phyloP scores from a whole-genome alignment of 2,329 filamentous ascomycete genomes.

The Dissoconium aciculare region DNA sequence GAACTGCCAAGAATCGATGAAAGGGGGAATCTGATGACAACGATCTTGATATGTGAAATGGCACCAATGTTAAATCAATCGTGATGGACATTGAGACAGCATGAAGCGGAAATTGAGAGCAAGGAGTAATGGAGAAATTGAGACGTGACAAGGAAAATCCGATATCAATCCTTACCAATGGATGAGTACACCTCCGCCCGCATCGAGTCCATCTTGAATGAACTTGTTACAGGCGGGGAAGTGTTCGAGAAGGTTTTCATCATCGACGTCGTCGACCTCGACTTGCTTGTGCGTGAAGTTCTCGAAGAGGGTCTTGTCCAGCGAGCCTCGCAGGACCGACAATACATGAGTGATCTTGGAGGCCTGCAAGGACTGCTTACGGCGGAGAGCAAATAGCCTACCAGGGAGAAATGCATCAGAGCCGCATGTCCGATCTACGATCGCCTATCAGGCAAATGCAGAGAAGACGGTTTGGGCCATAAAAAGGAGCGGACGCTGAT shows the following conservation, averaged over 20 bases:
- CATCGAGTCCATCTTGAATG: conserved; percentile 60
- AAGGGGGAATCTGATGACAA: too few relatives aligned
- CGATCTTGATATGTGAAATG: too few relatives aligned
- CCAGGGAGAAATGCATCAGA: conserved; percentile 14
- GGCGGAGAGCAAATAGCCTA: conserved; percentile 66
- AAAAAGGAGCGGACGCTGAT: conserved; percentile 2
- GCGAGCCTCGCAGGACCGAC: conserved; percentile 57
- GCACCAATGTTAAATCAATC: too few relatives aligned
- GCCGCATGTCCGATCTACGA: too few relatives aligned
- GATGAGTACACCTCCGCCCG: conserved; percentile 47
- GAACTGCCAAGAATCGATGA: too few relatives aligned
- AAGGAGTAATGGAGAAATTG: too few relatives aligned
- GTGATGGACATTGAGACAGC: too few relatives aligned
- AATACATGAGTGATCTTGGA: conserved; percentile 77
- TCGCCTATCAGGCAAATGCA: too few relatives aligned
- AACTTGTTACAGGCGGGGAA: conserved; percentile 67
- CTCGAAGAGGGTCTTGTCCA: conserved; percentile 42
- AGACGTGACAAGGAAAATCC: too few relatives aligned
- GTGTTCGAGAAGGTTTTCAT: conserved; percentile 71
- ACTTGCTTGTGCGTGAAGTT: conserved; percentile 55
- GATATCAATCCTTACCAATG: conserved; percentile 47
- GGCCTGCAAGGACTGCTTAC: conserved; percentile 52
- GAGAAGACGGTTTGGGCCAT: conserved; percentile 5
- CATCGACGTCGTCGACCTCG: conserved; percentile 79
- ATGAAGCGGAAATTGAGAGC: too few relatives aligned